phyloP scores from a whole-genome alignment of 176 grass and related monocot genomes.

The Triticum monococcum region DNA sequence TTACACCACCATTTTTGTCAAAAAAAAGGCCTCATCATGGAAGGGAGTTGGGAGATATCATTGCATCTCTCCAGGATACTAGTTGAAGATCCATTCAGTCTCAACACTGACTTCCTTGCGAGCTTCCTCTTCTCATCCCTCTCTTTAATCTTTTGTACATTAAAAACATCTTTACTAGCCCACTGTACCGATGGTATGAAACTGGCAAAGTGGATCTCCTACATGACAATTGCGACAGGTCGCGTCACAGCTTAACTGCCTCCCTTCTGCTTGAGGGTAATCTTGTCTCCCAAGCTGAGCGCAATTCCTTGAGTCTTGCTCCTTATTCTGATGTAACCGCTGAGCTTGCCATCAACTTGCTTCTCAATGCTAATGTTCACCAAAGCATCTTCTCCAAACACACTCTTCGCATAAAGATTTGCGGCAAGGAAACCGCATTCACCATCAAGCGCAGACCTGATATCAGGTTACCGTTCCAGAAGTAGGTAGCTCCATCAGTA shows the following conservation, averaged over 20 bases:
- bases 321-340: conserved; percentile 75
- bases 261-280: conserved; percentile 83
- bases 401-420: conserved; percentile 81
- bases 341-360: conserved; percentile 68
- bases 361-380: conserved; percentile 82
- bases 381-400: conserved; percentile 78
- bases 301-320: conserved; percentile 89
- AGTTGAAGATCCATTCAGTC: neutral
- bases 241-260: conserved; percentile 32
- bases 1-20: conserved; percentile 26
- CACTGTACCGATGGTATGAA: neutral
- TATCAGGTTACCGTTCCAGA: neutral
- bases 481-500: neutral
- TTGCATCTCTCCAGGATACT: neutral
- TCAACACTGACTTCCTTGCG: conserved; percentile 3
- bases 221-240: neutral
- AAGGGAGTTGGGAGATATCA: neutral
- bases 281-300: conserved; percentile 82
- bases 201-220: conserved; percentile 11
- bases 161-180: conserved; percentile 19
- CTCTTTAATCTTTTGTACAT: conserved; percentile 45
- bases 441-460: conserved; percentile 65
- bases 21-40: conserved; percentile 1
- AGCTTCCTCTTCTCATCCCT: conserved; percentile 20
- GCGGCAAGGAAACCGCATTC: conserved; percentile 72